Base-by-base conservation (phyloP, 2,329 filamentous ascomycete genomes). In the Fusarium hainanense region DNA sequence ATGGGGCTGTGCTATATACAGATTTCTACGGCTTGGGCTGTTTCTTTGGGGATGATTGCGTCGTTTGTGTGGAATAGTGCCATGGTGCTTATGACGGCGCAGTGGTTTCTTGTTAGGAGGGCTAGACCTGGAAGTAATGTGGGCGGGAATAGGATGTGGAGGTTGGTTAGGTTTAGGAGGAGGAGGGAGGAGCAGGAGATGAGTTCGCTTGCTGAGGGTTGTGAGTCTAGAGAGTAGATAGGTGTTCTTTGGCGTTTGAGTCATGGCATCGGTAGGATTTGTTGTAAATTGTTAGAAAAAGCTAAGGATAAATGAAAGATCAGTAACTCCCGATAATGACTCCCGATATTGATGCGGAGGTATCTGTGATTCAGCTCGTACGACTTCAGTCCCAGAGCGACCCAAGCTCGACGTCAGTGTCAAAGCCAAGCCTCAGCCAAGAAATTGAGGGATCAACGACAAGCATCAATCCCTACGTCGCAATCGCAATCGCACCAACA, bases 51-150 rank as follows among this genome's bases (percentile, higher is more conserved):
- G 0, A 63, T 63, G 60, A 63, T 63, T 16, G 58, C 58, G 13
- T 11, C 60, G 7, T 63, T 63, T 27, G 58, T 63, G 1, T 63
- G 60, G 60, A 63, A 63, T 6, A 63, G 60, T 13, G 58, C 60
- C 3, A 63, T 63, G 60, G 43, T 63, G 4, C 28, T 63, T 25
- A 63, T 63, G 60, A 63, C 60, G 7, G 60, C 60, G 0, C 60
- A 63, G 14, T 63, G 60, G 60, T 63, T 63, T 11, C 60, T 63
- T 10, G 60, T 63, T 12, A 42, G 49, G 12, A 30, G 60, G 21
- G 58, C 60, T 2, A 25, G 60, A 8, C 60, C 60, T 0, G 20
- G 16, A 10, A 28, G 28, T 28, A 9, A n/a, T 23, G 2, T 37
- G 9, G 14, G 10, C 10, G 12, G 48, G 2, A 27, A 37, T 7